These are phyloP conservation scores for Kwoniella sp. DNA, from an alignment of 768 basidiomycete species.

Conservation along the genomic window DNA sequence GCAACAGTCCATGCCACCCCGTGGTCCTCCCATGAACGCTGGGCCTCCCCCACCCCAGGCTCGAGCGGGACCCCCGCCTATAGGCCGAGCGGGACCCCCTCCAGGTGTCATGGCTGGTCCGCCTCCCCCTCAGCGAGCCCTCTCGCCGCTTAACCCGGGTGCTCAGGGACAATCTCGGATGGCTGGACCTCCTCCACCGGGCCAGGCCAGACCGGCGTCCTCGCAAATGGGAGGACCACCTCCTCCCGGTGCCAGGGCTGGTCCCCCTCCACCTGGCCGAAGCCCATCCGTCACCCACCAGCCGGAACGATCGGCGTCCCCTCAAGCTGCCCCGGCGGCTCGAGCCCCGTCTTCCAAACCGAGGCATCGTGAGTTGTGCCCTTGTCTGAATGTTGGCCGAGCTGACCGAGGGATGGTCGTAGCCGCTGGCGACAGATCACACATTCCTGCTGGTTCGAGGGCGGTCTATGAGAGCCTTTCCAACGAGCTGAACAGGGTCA, in stretches of 20 bases:
- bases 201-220: slow-evolving; percentile 16
- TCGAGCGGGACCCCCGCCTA: slow-evolving; percentile 10
- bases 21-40: slow-evolving; percentile 49
- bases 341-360: slow-evolving; percentile 48
- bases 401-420: neutral
- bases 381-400: neutral
- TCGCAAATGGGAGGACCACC: neutral
- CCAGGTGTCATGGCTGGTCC: slow-evolving; percentile 29
- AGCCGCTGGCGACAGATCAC: slow-evolving; percentile 89
- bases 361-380: slow-evolving; percentile 62
- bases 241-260: slow-evolving; percentile 29
- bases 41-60: slow-evolving; percentile 21
- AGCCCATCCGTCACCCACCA: slow-evolving; percentile 12
- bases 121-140: slow-evolving; percentile 31
- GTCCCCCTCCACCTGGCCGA: slow-evolving; percentile 43
- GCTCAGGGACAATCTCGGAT: too few species aligned
- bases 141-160: slow-evolving; percentile 42
- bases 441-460: slow-evolving; percentile 69
- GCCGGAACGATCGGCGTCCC: slow-evolving; percentile 23
- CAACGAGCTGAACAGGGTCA: slow-evolving; percentile 63
- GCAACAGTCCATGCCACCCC: slow-evolving; percentile 51
- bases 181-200: slow-evolving; percentile 16
- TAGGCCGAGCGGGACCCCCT: slow-evolving; percentile 20
- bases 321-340: slow-evolving; percentile 50
- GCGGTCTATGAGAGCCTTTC: slow-evolving; percentile 67